These are phyloP conservation scores for Alternaria gaisen DNA, from an alignment of 2,329 filamentous ascomycete genomes.

Conservation along the genomic window DNA sequence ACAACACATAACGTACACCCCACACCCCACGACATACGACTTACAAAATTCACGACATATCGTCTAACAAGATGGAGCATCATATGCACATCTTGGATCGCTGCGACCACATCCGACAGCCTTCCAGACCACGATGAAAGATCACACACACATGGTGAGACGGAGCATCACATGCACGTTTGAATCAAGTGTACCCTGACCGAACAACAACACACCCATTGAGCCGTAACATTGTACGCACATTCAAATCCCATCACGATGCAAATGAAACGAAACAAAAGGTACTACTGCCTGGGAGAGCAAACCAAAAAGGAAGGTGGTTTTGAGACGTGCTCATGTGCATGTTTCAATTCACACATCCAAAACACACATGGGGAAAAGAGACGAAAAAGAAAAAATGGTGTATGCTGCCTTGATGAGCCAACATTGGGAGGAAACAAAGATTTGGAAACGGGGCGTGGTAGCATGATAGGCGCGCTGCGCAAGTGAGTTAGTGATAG, in stretches of 20 bases:
- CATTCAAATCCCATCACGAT: background rate
- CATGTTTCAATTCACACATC: background rate
- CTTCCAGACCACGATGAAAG: background rate
- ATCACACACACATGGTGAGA: background rate
- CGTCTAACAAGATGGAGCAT: background rate
- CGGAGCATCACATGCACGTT: background rate
- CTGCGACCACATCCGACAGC: background rate
- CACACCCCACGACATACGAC: background rate
- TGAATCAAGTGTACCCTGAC: background rate
- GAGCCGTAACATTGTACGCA: background rate
- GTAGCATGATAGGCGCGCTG: background rate
- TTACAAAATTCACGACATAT: background rate
- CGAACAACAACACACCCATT: background rate
- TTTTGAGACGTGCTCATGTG: background rate
- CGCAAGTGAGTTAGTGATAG: background rate
- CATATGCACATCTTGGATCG: background rate
- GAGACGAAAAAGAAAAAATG: background rate
- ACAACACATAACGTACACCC: background rate
- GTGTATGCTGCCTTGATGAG: background rate
- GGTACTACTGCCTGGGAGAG: background rate
- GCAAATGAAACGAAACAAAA: slow-evolving; percentile 1
- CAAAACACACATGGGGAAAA: background rate
- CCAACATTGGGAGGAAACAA: background rate
- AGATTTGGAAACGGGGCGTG: background rate
- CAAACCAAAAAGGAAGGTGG: background rate